Conservation (phyloP, 2,329 filamentous ascomycete genomes). For the Lachnellula occidentalis region DNA sequence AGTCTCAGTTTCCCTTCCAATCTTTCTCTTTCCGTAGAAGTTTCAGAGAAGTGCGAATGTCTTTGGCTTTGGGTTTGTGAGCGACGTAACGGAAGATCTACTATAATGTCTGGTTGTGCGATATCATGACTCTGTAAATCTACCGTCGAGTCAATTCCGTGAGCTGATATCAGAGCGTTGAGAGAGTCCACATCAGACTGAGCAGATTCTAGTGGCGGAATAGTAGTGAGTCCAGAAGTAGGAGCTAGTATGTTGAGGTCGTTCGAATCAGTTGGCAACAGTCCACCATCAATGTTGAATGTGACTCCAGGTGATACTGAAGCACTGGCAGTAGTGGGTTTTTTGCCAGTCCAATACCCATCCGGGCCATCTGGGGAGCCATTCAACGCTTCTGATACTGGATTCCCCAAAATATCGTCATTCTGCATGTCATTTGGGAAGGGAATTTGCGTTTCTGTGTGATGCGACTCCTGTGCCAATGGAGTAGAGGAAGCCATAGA, state of each 20-base stretch:
- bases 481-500: conserved; percentile 14
- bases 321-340: conserved; percentile 8
- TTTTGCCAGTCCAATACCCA: conserved; percentile 15
- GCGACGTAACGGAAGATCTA: conserved; percentile 22
- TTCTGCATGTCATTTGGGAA: conserved; percentile 12
- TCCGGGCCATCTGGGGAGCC: conserved; percentile 11
- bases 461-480: conserved; percentile 8
- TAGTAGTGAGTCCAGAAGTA: conserved; percentile 1
- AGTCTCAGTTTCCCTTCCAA: conserved; percentile 57
- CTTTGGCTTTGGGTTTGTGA: conserved; percentile 21
- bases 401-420: conserved; percentile 11
- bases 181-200: conserved; percentile 26
- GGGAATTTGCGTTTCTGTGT: conserved; percentile 7
- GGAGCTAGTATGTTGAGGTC: conserved; percentile 11
- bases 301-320: conserved; percentile 5
- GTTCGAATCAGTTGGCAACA: conserved; percentile 9
- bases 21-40: conserved; percentile 32
- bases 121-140: conserved; percentile 1
- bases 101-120: conserved; percentile 6
- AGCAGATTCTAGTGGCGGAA: conserved; percentile 6
- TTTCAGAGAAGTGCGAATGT: conserved; percentile 23
- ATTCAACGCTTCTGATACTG: conserved; percentile 9
- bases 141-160: conserved; percentile 13
- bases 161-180: conserved; percentile 24
- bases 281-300: conserved; percentile 14